Conservation (phyloP, 257 asterid species). For the Solanum sparsipilum region DNA sequence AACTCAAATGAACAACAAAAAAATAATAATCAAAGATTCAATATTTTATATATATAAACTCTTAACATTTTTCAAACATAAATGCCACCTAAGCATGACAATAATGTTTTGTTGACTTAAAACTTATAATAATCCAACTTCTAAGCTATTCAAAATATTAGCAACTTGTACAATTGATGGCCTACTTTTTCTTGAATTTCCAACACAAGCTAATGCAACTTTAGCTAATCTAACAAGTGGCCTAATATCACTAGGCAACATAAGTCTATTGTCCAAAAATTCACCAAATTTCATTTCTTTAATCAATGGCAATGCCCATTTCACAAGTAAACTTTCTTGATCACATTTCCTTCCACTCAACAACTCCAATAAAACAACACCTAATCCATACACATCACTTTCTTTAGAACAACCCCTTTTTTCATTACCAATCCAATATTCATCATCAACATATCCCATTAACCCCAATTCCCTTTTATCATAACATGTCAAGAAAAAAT, state of each 20-base stretch:
- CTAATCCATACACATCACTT: conserved; percentile 72
- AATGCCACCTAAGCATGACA: not conserved
- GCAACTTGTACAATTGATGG: conserved; percentile 54
- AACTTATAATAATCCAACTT: conserved; percentile 16
- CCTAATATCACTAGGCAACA: conserved; percentile 27
- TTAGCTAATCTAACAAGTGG: conserved; percentile 53
- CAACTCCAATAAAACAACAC: conserved; percentile 74
- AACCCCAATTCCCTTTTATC: conserved; percentile 29
- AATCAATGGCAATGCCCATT: conserved; percentile 76
- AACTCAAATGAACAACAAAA: not conserved
- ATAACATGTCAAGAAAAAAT: conserved; percentile 34
- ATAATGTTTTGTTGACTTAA: not conserved
- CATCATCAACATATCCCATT: conserved; percentile 54
- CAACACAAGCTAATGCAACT: conserved; percentile 80
- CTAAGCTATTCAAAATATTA: conserved; percentile 43
- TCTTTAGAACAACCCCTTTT: conserved; percentile 49
- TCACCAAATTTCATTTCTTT: conserved; percentile 41
- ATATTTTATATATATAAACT: not conserved
- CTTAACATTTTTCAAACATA: not conserved
- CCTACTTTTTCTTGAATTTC: conserved; percentile 43
- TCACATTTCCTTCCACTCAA: conserved; percentile 63
- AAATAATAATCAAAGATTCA: not conserved
- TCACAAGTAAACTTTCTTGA: conserved; percentile 27
- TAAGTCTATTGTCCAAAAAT: conserved; percentile 59
- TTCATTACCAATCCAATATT: conserved; percentile 29